A percentile compares a stretch with the other conserved stretches of the same genome.
These are phyloP conservation scores for Millerozyma miso DNA, from an alignment of 805 yeast species.

Conservation along the genomic window DNA sequence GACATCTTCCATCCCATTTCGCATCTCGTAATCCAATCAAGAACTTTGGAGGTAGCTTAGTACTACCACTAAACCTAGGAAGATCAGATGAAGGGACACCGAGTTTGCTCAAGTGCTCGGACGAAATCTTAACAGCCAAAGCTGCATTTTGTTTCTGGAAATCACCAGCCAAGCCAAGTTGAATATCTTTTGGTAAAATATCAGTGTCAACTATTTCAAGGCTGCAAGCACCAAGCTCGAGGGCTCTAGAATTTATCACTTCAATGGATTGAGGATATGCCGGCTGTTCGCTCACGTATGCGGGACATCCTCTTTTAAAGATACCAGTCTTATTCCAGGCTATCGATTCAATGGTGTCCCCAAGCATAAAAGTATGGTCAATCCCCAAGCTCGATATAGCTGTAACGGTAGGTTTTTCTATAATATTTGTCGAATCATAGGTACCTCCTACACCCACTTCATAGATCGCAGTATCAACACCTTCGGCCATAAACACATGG, in stretches of 20 bases:
- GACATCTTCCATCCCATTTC: slow-evolving; percentile 96
- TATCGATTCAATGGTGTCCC: slow-evolving; percentile 80
- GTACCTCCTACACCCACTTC: slow-evolving; percentile 99
- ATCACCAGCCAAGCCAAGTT: slow-evolving; percentile 75
- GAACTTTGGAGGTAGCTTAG: slow-evolving; percentile 46
- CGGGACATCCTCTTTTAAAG: slow-evolving; percentile 63
- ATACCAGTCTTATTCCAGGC: slow-evolving; percentile 98
- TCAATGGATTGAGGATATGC: slow-evolving; percentile 48
- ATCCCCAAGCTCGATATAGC: slow-evolving; percentile 87
- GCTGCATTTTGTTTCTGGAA: slow-evolving; percentile 88
- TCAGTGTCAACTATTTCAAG: slow-evolving; percentile 51
- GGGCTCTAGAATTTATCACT: slow-evolving; percentile 62
- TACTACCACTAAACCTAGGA: slow-evolving; percentile 17
- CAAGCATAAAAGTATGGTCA: slow-evolving; percentile 85
- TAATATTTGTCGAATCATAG: slow-evolving; percentile 91
- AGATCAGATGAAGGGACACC: slow-evolving; percentile 32
- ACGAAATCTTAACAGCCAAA: slow-evolving; percentile 69
- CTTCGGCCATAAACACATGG: slow-evolving; percentile 83
- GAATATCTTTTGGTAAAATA: slow-evolving; percentile 27
- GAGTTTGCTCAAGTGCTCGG: slow-evolving; percentile 51
- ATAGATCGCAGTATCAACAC: slow-evolving; percentile 88
- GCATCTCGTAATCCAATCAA: slow-evolving; percentile 60
- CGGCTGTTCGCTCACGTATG: slow-evolving; percentile 60
- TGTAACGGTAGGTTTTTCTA: slow-evolving; percentile 73
- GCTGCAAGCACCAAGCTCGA: slow-evolving; percentile 46